phyloP scores from a whole-genome alignment of 768 basidiomycete genomes.

The Ephemerocybe angulata region DNA sequence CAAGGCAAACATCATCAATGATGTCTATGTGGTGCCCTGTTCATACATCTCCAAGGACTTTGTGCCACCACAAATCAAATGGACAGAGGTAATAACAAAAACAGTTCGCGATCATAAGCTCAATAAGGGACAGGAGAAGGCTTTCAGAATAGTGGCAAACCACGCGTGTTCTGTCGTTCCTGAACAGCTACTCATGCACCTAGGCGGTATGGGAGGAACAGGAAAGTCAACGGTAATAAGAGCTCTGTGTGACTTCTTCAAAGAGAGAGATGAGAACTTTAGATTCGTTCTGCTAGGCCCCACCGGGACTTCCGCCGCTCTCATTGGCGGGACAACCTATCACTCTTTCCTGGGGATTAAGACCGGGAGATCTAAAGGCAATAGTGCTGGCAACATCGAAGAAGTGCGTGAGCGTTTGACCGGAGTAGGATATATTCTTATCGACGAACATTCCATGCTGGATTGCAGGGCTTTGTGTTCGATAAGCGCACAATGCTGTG shows the following conservation, averaged over 20 bases:
- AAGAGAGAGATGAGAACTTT: slow-evolving; percentile 10
- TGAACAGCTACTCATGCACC: slow-evolving; percentile 19
- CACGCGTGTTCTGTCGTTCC: slow-evolving; percentile 7
- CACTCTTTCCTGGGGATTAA: slow-evolving; percentile 15
- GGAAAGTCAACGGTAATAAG: slow-evolving; percentile 22
- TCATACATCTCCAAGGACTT: background rate
- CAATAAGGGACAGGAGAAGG: background rate
- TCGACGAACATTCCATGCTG: slow-evolving; percentile 18
- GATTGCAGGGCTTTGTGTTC: slow-evolving; percentile 10
- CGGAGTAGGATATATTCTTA: slow-evolving; percentile 12
- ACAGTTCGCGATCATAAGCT: background rate
- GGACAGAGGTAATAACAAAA: slow-evolving; percentile 1
- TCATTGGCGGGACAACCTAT: slow-evolving; percentile 25
- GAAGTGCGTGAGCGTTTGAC: background rate
- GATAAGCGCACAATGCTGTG: slow-evolving; percentile 6
- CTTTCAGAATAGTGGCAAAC: slow-evolving; percentile 17
- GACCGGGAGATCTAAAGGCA: background rate
- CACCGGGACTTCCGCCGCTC: slow-evolving; percentile 23
- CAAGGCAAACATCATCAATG: background rate
- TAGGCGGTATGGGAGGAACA: slow-evolving; percentile 26
- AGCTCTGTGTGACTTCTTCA: slow-evolving; percentile 17
- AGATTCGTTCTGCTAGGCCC: slow-evolving; percentile 20
- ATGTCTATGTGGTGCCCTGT: background rate
- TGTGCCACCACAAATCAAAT: slow-evolving; percentile 1
- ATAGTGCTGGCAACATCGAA: background rate